phyloP scores from a whole-genome alignment of 495 filamentous ascomycete genomes.

The Apodospora peruviana region DNA sequence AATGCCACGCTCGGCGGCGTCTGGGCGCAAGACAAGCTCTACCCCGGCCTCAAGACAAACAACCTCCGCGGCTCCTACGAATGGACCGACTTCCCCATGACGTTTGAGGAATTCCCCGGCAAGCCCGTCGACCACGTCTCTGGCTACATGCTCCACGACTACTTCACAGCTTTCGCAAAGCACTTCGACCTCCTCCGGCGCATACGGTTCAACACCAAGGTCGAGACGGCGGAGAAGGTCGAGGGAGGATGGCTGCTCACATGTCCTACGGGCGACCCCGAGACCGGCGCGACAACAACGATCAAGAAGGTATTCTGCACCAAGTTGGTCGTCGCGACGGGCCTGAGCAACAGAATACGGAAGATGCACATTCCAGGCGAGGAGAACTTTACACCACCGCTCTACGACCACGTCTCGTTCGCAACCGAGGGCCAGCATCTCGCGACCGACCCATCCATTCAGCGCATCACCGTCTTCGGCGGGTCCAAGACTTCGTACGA shows the following conservation, averaged over 20 bases:
- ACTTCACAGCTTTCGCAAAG: neutral
- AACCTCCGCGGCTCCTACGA: neutral
- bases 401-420: neutral
- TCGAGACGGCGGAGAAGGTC: neutral
- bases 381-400: neutral
- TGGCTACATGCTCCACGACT: neutral
- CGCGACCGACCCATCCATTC: no score
- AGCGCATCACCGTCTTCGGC: no score
- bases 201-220: neutral
- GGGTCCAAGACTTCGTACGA: no score
- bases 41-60: neutral
- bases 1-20: neutral
- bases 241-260: neutral
- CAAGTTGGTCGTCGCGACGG: neutral
- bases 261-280: no score
- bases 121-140: neutral
- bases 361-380: neutral
- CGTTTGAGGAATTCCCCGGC: neutral
- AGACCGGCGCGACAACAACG: no score
- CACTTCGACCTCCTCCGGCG: neutral
- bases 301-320: no score
- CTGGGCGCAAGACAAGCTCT: neutral
- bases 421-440: no score
- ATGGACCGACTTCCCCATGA: neutral
- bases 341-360: no score